These are phyloP conservation scores for Hypoxylon lienhwacheense DNA, from an alignment of 495 filamentous ascomycete species.

Conservation along the genomic window DNA sequence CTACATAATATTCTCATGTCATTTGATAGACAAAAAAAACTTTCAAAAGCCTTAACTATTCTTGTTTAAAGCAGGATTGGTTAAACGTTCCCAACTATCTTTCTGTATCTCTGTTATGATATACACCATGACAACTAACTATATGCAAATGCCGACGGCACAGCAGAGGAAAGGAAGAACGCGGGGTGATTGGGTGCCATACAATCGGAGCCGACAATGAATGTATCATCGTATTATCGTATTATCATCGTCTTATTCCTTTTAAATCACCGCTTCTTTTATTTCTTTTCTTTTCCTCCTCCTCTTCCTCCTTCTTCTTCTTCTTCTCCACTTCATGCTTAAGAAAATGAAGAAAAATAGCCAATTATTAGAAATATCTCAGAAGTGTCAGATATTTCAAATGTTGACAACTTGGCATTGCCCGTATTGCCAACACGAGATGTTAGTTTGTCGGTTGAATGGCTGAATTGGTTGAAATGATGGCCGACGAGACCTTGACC, in stretches of 20 bases:
- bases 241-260: background rate
- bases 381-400: no score
- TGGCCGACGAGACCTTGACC: slow-evolving; percentile 2
- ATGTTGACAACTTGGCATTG: no score
- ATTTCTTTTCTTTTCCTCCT: background rate
- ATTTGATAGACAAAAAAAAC: no score
- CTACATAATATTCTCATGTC: no score
- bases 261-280: background rate
- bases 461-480: no score
- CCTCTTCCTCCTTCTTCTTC: background rate
- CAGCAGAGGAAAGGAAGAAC: slow-evolving; percentile 9
- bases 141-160: slow-evolving; percentile 14
- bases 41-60: no score
- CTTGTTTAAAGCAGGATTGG: no score
- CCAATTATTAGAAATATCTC: no score
- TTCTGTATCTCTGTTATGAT: background rate
- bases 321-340: background rate
- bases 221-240: no score
- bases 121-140: slow-evolving; percentile 2
- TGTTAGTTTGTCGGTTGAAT: no score
- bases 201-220: slow-evolving; percentile 29
- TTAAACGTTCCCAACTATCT: background rate
- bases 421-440: no score
- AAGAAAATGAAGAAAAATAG: background rate
- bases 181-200: slow-evolving; percentile 31